A percentile compares a stretch with the other conserved stretches of the same genome.
Evolutionary conservation across 2,329 filamentous ascomycete genomes (phyloP).

Genomic region (Cercospora brassicicola): DNA sequence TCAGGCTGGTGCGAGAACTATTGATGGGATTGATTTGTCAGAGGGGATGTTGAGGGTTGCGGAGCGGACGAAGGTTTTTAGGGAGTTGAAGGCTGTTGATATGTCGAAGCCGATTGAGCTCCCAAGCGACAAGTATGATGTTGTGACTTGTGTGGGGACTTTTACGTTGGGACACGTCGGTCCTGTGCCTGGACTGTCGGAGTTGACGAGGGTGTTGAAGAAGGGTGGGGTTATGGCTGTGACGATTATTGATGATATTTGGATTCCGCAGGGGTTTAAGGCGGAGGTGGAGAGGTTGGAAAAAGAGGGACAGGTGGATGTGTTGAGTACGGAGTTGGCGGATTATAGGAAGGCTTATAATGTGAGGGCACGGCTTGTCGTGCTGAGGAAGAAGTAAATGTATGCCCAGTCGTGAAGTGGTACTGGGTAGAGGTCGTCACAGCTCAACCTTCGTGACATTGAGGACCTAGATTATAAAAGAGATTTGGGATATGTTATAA

Average conservation of each 20-base stretch:
- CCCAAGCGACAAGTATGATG: slow-evolving; percentile 50
- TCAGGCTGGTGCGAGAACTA: slow-evolving; percentile 45
- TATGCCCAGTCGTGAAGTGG: not conserved
- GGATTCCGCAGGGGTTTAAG: slow-evolving; percentile 52
- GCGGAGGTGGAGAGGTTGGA: slow-evolving; percentile 46
- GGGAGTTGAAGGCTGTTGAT: slow-evolving; percentile 48
- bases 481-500: not conserved
- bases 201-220: slow-evolving; percentile 54
- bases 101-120: slow-evolving; percentile 48
- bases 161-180: slow-evolving; percentile 59
- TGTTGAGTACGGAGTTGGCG: slow-evolving; percentile 38
- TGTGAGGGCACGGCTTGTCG: slow-evolving; percentile 28
- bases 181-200: slow-evolving; percentile 49
- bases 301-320: slow-evolving; percentile 40
- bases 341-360: slow-evolving; percentile 35
- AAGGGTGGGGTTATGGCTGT: slow-evolving; percentile 52
- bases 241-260: slow-evolving; percentile 55
- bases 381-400: slow-evolving; percentile 30
- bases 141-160: slow-evolving; percentile 56
- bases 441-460: not conserved
- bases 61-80: slow-evolving; percentile 51
- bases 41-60: slow-evolving; percentile 57
- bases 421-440: slow-evolving; percentile 1
- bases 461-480: not conserved
- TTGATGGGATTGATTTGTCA: slow-evolving; percentile 57